These are phyloP conservation scores for Saturnispora sanitii DNA, from an alignment of 805 yeast genomes.

Conservation along the genomic window DNA sequence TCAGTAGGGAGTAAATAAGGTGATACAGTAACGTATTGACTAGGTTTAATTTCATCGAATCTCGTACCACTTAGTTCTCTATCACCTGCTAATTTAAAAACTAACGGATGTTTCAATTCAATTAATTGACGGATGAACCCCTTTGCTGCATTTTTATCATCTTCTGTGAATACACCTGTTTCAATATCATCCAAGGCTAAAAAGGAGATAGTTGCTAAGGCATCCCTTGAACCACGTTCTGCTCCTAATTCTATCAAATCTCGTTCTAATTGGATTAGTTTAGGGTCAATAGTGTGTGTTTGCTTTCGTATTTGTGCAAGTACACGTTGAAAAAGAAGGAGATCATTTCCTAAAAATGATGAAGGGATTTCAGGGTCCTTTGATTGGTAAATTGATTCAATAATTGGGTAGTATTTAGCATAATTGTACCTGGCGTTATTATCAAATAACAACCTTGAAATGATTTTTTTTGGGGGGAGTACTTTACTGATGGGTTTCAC, in stretches of 20 bases:
- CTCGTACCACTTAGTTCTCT: slow-evolving; percentile 34
- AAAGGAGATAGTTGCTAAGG: slow-evolving; percentile 64
- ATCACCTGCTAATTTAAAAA: slow-evolving; percentile 74
- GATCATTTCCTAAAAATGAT: slow-evolving; percentile 43
- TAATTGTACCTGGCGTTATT: slow-evolving; percentile 49
- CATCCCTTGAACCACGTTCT: slow-evolving; percentile 72
- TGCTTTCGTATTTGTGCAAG: slow-evolving; percentile 50
- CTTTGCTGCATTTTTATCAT: slow-evolving; percentile 57
- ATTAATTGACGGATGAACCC: slow-evolving; percentile 48
- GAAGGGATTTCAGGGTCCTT: slow-evolving; percentile 8
- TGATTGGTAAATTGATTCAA: slow-evolving; percentile 40
- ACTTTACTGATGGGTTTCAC: slow-evolving; percentile 29
- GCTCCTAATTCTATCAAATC: slow-evolving; percentile 76
- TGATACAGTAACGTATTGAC: neutral
- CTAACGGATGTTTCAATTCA: slow-evolving; percentile 57
- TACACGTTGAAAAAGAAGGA: slow-evolving; percentile 59
- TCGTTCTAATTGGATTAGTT: slow-evolving; percentile 54
- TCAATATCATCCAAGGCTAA: slow-evolving; percentile 41
- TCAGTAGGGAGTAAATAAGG: slow-evolving; percentile 12
- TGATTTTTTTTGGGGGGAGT: slow-evolving; percentile 48
- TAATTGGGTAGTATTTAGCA: slow-evolving; percentile 43
- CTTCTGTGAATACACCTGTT: slow-evolving; percentile 27
- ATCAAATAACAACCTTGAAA: slow-evolving; percentile 57
- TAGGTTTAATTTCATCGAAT: neutral
- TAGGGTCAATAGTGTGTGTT: slow-evolving; percentile 48